These are phyloP conservation scores for Boletus coccyginus DNA, from an alignment of 768 basidiomycete species.

Conservation along the genomic window DNA sequence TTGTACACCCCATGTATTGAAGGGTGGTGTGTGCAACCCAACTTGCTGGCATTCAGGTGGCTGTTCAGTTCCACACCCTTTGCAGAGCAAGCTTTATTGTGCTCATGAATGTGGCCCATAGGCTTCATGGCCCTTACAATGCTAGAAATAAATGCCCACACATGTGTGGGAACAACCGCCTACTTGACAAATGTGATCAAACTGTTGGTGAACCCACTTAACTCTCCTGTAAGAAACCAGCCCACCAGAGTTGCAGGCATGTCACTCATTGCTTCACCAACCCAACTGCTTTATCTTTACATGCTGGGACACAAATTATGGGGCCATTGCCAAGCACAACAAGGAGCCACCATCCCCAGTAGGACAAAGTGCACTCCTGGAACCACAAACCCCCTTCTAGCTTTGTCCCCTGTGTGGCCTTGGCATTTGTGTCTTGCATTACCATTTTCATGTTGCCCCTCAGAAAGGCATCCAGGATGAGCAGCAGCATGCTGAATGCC, in stretches of 20 bases:
- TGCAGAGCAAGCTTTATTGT: not conserved
- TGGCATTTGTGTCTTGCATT: not conserved
- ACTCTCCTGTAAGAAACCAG: too few species aligned
- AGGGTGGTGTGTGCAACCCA: not conserved
- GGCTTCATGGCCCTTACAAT: not conserved
- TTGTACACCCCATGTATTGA: not conserved
- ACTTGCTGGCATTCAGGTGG: not conserved
- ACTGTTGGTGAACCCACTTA: too few species aligned
- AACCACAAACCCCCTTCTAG: not conserved
- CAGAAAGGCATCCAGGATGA: not conserved
- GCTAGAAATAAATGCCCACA: too few species aligned
- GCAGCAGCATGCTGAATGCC: too few species aligned
- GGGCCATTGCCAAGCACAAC: not conserved
- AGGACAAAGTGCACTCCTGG: not conserved
- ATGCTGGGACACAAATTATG: not conserved
- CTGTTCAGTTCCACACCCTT: not conserved
- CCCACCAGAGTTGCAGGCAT: not conserved
- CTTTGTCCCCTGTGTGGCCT: too few species aligned
- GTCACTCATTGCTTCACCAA: not conserved
- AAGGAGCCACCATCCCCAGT: not conserved
- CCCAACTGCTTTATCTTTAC: not conserved
- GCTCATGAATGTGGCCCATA: not conserved
- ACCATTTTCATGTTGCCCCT: not conserved
- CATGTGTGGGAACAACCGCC: fast-evolving
- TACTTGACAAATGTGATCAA: not conserved